Base-by-base conservation (phyloP, 2,329 filamentous ascomycete species). In the Talaromyces atroroseus region DNA sequence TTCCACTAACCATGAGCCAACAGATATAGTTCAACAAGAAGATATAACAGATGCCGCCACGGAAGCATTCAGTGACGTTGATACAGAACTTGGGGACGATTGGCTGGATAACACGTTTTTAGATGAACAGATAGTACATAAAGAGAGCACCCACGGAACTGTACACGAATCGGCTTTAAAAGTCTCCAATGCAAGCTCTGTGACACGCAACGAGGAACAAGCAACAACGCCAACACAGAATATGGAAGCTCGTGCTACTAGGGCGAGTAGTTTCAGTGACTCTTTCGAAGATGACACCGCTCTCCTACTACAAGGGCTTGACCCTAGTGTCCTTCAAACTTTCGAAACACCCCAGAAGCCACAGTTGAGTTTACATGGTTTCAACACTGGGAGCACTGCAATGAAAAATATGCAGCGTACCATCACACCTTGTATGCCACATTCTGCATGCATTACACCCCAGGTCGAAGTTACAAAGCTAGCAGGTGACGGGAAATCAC, bases 281-380 rank as follows among this genome's bases (percentile, higher is more conserved):
- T 59, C 70, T 5, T 73, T 73, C 47, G 63, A 64, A 40, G 69
- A 73, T 12, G 70, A 72, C 14, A 72, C 70, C 6, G 68, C 70
- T 2, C 59, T 65, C 18, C 63, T 67, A 3, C 55, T 69, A 21
- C 62, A 69, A 48, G 59, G 63, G 8, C 65, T 65, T 20, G 47
- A 57, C 34, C 61, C 53, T 4, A 52, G 61, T 21, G 60, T 64
- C 32, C 56, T 66, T 4, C 62, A 61, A 11, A 55, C 55, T 21
- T 58, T 64, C n/a, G 58, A 64, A 14, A 58, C 16, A 21, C 23
- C 44, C 21, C 26, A 18, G 16, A 5, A 40, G n/a, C 36, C 36
- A 40, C 16, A 14, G 6, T 18, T 40, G n/a, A 1, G n/a, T 6
- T 18, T 40, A 18, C 36, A 40, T 10, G 5, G 5, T 10, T 34